Evolutionary conservation across 345 rosid genomes (phyloP), one percentile per base, ranked within the genome.

Genomic region (Draba incana): DNA sequence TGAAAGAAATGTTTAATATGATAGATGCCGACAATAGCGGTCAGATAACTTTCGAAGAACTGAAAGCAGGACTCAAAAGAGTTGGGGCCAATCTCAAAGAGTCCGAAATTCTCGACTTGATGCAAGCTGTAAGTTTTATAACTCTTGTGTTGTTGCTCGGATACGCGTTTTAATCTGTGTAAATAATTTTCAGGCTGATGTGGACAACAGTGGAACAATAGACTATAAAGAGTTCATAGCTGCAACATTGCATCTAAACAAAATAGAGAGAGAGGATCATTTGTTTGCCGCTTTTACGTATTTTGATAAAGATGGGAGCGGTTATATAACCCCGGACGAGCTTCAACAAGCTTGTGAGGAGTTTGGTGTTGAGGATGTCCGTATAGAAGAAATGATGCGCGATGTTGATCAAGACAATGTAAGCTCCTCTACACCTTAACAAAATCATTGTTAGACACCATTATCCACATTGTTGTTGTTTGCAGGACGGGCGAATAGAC

Each of bases 301-400:
- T 78, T 91, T 91, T 64, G 97, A 88, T 74, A 88, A 87, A 75
- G 97, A 88, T 81, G 96, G 96, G 37, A 88, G 97, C 52, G 97
- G 97, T 16, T 91, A 85, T 68, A 91, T 91, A 15, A 91, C 97
- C 25, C 81, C 84, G 8, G 97, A 91, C 60, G 97, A 88, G 83
- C 92, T 91, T 42, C 96, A 91, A 77, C 87, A 81, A 64, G 97
- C 96, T 23, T 91, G 97, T 23, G 86, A 84, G 60, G 91, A 91
- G 80, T 88, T 82, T 76, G 97, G 97, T 64, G 64, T 91, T 39
- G 88, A 82, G 33, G 88, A 91, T 77, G 81, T 72, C 39, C 91
- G 84, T 47, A 73, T 91, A 14, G 97, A 82, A 59, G 97, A 91
- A 70, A 62, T 91, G 77, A 83, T 91, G 70, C 79, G 70, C 9